A percentile compares a stretch with the other conserved stretches of the same genome.
phyloP scores from a whole-genome alignment of 306 rosid species.

The Sicyos baderoa region DNA sequence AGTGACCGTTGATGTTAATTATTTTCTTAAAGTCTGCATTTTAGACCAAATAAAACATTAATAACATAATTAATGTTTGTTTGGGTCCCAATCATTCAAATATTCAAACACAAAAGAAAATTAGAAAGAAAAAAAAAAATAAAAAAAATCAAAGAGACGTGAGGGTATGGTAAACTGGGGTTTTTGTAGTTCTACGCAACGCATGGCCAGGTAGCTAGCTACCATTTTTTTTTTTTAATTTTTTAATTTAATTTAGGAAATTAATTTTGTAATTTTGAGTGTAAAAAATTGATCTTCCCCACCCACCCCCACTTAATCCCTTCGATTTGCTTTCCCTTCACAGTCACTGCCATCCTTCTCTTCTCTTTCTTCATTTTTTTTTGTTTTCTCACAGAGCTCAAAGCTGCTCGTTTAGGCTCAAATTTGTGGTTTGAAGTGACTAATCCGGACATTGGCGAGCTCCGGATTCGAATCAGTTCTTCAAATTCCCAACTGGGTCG shows the following conservation, averaged over 20 bases:
- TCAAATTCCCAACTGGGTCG: constrained; percentile 14
- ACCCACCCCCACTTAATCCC: constrained; percentile 62
- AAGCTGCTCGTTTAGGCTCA: constrained; percentile 7
- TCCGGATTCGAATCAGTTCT: constrained; percentile 27
- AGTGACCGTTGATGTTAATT: neutral
- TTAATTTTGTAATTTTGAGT: neutral
- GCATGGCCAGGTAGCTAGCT: neutral
- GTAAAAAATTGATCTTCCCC: constrained; percentile 17
- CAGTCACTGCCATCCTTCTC: constrained; percentile 36
- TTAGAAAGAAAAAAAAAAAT: neutral
- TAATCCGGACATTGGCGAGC: constrained; percentile 12
- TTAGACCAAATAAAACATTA: too few relatives aligned
- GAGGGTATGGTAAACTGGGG: constrained; percentile 6
- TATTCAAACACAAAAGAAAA: neutral
- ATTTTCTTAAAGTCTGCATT: neutral
- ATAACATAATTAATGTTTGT: neutral
- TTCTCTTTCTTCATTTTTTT: constrained; percentile 13
- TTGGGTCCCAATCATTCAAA: neutral
- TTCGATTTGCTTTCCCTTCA: constrained; percentile 29
- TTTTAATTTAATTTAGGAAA: neutral
- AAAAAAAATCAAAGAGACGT: constrained; percentile 3
- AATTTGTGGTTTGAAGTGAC: neutral
- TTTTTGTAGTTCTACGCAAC: constrained; percentile 12
- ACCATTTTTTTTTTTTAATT: neutral
- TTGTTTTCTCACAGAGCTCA: neutral